Conservation (phyloP, 164 flowering plant species). For the Warburgia ugandensis region DNA sequence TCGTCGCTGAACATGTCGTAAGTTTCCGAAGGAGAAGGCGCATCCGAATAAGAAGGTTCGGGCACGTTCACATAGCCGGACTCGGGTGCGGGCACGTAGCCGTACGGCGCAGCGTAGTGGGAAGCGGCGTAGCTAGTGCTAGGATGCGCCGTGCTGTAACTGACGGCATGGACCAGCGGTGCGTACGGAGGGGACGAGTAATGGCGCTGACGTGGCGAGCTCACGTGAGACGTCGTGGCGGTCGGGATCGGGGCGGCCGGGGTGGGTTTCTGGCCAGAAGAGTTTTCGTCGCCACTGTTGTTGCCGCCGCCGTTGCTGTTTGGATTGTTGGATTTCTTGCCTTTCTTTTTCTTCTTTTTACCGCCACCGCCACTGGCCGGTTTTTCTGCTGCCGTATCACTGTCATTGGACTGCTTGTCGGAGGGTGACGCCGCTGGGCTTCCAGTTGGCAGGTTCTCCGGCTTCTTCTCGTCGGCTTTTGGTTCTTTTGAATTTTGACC, state of each 20-base stretch:
- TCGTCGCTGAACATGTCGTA: conserved; percentile 59
- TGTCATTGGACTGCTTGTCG: background rate
- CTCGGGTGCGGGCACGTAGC: conserved; percentile 16
- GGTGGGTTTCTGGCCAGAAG: background rate
- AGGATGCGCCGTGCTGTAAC: conserved; percentile 36
- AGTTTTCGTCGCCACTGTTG: background rate
- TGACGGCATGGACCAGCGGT: conserved; percentile 25
- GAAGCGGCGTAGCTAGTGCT: conserved; percentile 16
- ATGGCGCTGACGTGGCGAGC: conserved; percentile 24
- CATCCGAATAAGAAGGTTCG: background rate
- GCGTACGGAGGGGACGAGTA: conserved; percentile 15
- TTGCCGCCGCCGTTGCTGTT: background rate
- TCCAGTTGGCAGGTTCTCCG: conserved; percentile 1
- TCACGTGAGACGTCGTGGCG: conserved; percentile 5
- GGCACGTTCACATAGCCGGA: conserved; percentile 10
- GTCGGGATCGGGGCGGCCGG: conserved; percentile 6
- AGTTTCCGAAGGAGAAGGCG: conserved; percentile 15
- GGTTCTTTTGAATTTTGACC: background rate
- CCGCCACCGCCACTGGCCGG: conserved; percentile 16
- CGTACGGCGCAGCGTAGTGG: conserved; percentile 18
- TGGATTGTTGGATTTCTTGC: conserved; percentile 11
- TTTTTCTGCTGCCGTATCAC: conserved; percentile 3
- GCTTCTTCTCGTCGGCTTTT: background rate
- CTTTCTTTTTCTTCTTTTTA: conserved; percentile 33
- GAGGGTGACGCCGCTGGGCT: background rate